Evolutionary conservation across 2,329 filamentous ascomycete species (phyloP), one percentile per base, ranked within the genome.

Genomic region (Arthrobotrys conoides): DNA sequence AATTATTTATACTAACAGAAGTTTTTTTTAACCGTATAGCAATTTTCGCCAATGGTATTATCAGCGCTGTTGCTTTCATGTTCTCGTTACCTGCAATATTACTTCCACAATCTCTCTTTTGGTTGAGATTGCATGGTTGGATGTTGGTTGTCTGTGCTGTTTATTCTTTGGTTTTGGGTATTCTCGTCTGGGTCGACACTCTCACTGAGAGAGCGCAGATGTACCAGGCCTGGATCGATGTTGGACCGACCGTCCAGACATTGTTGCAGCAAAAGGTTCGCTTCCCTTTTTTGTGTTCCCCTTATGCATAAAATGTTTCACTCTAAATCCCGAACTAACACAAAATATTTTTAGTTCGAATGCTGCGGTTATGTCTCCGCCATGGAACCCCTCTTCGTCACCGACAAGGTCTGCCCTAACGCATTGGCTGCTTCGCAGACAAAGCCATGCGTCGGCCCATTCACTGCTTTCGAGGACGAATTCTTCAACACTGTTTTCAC

Each of bases 401-500:
- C 88, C 71, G 91, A 94, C 82, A 80, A 84, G 5, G 89, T 88
- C 0, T 96, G 93, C 84, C 87, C 89, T 9, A 92, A 90, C 82
- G 89, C 91, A 5, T 89, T 91, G 1, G 88, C 90, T 44, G 92
- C 93, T 1, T 90, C 91, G 14, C 87, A 92, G 41, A 88, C 91
- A 83, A 87, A 88, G 71, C 92, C 92, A 8, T 96, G 93, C 83
- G 88, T 91, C 16, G 86, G 88, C 1, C 88, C 90, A 0, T 90
- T 96, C 81, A 88, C 89, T 24, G 88, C 86, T 68, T 93, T 91
- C 82, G 88, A 90, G 75, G 94, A 93, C 84, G 85, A 86, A 73
- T 92, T 91, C 82, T 86, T 95, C 80, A 92, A 94, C 84, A 85
- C 90, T 71, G 89, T 95, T 83, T 96, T 95, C 84, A 96, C 93